Evolutionary conservation across 768 basidiomycete species (phyloP), one percentile per base, ranked within the genome.

Genomic region (Baorangia bicolor): DNA sequence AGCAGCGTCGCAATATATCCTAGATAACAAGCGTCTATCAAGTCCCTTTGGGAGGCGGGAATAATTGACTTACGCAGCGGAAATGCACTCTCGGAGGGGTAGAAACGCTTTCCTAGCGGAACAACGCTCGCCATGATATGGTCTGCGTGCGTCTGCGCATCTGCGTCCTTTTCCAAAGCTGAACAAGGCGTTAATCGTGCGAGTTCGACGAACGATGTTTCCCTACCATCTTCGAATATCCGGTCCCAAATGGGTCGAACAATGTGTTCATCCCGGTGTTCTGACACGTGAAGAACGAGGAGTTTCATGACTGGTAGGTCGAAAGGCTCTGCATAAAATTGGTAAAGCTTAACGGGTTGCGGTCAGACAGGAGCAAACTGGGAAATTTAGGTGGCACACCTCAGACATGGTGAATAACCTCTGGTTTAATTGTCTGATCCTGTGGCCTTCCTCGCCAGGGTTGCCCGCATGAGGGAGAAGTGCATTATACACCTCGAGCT

Each of bases 241-340:
- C 83, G 84, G 60, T 87, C 87, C 96, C 96, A 98, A 16, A 95
- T 93, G 4, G 88, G 85, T 52, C 84, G 80, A 18, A 93, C 86
- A 33, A 96, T 74, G 43, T 78, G 81, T 55, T 92, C 87, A 60
- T 98, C 93, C 5, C 86, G 85, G 68, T 96, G 93, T 68, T 95
- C 94, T 9, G 96, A 95, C 8, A 96, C 90, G 68, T 97, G 90
- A 51, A 98, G 78, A 67, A 96, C 94, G 27, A 97, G 79, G 7
- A 99, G 78, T 67, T 94, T 92, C 69, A 92, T 85, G 37, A 86
- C 78, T 6, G 89, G 84, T 14, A 97, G 78, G 61, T 92, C 86
- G 62, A 94, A 91, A 6, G 94, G 88, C 47, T 91, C 80, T 5
- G 94, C 95, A 67, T 91, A 98, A 43, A 84, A 78, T 74, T 89